Evolutionary conservation across 2,329 filamentous ascomycete species (phyloP), one percentile per base, ranked within the genome.

Genomic region (Cadophora luteo-olivacea): DNA sequence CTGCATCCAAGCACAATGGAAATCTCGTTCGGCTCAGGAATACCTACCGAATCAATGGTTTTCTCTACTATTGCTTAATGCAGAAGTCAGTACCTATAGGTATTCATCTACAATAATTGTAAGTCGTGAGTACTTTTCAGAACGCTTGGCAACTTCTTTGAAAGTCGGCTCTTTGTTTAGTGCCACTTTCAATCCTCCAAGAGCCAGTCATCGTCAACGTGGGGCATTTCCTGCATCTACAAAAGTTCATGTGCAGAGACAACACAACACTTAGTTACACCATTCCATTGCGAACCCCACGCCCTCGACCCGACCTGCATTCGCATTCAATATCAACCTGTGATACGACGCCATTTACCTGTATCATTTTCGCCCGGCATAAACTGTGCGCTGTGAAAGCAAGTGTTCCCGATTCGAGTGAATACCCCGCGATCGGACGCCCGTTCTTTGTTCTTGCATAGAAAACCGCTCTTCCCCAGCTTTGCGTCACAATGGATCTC

Each of bases 401-500:
- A 49, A 14, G 9, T 14, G 14, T 41, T 36, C 29, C 24, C 58
- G 24, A 48, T 12, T 32, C 4, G 36, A 48, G 58, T 16, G 41
- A 49, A 62, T 69, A 69, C 69, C 69, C 69, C 69, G 67, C 69
- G 49, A 68, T 71, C 67, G 69, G 67, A 66, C 58, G 11, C 25
- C 19, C 14, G n/a, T 41, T 9, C 63, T 67, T 64, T 65, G 63
- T 45, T 38, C 36, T 61, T 65, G 24, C n/a, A 70, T 66, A 67
- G 54, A 71, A 66, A 66, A 48, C 19, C 54, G 19, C 33, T n/a
- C 16, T 63, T 22, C 60, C 63, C 69, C 64, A 52, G 63, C 14
- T 24, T 63, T 29, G 63, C 19, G 33, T 45, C 38, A 38, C 36
- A 36, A 89, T 89, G 86, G 86, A 89, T 84, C 82, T 89, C 68